These are phyloP conservation scores for Protea cynaroides DNA, from an alignment of 164 flowering plant species.

Conservation along the genomic window DNA sequence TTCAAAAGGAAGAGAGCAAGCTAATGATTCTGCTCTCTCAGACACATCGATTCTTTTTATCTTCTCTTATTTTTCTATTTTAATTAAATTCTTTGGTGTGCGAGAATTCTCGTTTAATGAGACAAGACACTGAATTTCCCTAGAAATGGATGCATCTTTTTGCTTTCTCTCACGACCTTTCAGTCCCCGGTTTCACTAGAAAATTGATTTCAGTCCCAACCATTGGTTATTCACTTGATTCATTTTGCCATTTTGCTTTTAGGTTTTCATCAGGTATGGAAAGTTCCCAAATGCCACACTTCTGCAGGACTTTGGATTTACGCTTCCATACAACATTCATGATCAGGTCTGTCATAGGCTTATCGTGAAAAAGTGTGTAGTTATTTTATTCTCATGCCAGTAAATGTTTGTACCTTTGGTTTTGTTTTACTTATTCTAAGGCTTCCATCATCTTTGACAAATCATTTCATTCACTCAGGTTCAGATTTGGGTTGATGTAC, in stretches of 20 bases:
- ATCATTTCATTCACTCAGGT: slow-evolving; percentile 34
- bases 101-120: too few relatives aligned
- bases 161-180: too few relatives aligned
- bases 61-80: too few relatives aligned
- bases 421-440: not conserved
- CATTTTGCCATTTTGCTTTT: slow-evolving; percentile 5
- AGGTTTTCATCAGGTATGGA: slow-evolving; percentile 83
- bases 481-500: slow-evolving; percentile 38
- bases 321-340: slow-evolving; percentile 53
- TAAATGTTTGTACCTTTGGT: not conserved
- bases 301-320: slow-evolving; percentile 78
- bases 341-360: slow-evolving; percentile 56
- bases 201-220: not conserved
- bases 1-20: too few relatives aligned
- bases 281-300: slow-evolving; percentile 69
- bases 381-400: not conserved
- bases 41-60: too few relatives aligned
- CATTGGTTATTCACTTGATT: slow-evolving; percentile 4
- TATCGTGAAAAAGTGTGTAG: not conserved
- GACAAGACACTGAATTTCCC: too few relatives aligned
- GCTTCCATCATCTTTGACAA: not conserved
- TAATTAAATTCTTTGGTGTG: not conserved
- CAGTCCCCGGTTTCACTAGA: too few relatives aligned
- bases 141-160: too few relatives aligned
- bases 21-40: too few relatives aligned